A percentile compares a stretch with the other conserved stretches of the same genome.
Evolutionary conservation across 2,329 filamentous ascomycete genomes (phyloP).

Genomic region (Grosmannia huntii): DNA sequence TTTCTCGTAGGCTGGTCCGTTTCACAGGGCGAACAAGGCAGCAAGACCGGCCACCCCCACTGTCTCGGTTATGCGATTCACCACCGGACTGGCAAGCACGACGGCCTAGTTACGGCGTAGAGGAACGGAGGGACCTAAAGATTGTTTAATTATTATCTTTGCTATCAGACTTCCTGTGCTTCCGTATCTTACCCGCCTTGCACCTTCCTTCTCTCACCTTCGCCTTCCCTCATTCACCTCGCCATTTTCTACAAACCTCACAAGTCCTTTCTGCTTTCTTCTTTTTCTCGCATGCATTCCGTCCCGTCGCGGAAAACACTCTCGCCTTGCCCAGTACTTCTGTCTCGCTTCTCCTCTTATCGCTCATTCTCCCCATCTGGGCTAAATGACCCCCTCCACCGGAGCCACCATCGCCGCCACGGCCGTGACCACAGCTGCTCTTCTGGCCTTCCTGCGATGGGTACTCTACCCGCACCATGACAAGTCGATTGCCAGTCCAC

Average conservation of each 20-base stretch:
- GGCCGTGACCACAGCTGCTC: constrained; percentile 11
- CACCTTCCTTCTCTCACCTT: neutral
- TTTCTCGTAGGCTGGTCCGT: too few species aligned
- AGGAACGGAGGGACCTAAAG: too few species aligned
- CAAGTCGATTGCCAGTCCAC: constrained; percentile 13
- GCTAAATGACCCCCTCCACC: constrained; percentile 1
- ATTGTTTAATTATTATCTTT: too few species aligned
- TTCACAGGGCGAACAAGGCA: neutral
- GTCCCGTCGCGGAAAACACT: neutral
- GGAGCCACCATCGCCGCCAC: constrained; percentile 10
- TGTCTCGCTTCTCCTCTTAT: neutral
- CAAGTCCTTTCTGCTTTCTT: neutral
- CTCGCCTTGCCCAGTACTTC: too few species aligned
- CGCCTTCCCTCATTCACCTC: neutral
- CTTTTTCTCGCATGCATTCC: neutral
- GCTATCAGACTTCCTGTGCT: neutral
- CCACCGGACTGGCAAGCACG: too few species aligned
- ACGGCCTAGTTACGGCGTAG: too few species aligned
- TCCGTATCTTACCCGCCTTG: neutral
- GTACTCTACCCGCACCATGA: constrained; percentile 14
- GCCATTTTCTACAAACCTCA: neutral
- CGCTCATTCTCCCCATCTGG: neutral
- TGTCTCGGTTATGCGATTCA: neutral
- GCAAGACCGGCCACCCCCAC: neutral
- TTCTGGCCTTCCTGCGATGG: constrained; percentile 13